Percentiles rank a stretch among this genome's conserved stretches.
Conservation (phyloP, 805 yeast species). For the Saturnispora quitensis region DNA sequence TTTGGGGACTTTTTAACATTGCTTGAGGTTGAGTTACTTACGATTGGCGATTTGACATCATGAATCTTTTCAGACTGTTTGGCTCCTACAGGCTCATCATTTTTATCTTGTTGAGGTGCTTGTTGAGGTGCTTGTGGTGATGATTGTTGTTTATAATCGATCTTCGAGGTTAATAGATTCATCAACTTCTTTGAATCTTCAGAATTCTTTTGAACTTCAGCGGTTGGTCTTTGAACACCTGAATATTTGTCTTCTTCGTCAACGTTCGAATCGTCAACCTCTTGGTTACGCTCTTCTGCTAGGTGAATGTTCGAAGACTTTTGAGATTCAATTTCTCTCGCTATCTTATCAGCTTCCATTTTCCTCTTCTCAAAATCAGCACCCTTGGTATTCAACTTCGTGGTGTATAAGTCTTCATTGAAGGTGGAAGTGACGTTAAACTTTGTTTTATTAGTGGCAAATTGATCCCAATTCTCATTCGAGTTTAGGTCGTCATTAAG, state of each 20-base stretch:
- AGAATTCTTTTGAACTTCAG: slow-evolving; percentile 10
- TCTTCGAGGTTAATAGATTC: slow-evolving; percentile 17
- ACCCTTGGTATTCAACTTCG: slow-evolving; percentile 56
- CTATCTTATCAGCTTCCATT: slow-evolving; percentile 66
- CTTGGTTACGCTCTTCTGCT: slow-evolving; percentile 84
- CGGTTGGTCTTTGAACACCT: slow-evolving; percentile 57
- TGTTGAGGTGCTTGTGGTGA: not conserved
- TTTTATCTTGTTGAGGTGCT: not conserved
- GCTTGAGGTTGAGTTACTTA: not conserved
- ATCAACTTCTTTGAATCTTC: slow-evolving; percentile 20
- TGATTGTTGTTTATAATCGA: not conserved
- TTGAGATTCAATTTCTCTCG: slow-evolving; percentile 73
- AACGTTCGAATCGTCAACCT: slow-evolving; percentile 71
- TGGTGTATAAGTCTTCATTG: slow-evolving; percentile 84
- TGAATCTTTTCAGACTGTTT: not conserved
- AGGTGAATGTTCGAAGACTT: slow-evolving; percentile 60
- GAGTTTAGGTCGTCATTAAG: slow-evolving; percentile 28
- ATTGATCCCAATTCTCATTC: slow-evolving; percentile 72
- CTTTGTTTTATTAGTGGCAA: slow-evolving; percentile 78
- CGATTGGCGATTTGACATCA: not conserved
- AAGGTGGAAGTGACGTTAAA: slow-evolving; percentile 81
- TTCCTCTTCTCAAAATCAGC: slow-evolving; percentile 64
- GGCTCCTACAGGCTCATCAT: not conserved
- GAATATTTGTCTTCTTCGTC: slow-evolving; percentile 97
- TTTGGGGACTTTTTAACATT: not conserved